phyloP scores from a whole-genome alignment of 108 stramenopile genomes.

The Conticribra guillardii region DNA sequence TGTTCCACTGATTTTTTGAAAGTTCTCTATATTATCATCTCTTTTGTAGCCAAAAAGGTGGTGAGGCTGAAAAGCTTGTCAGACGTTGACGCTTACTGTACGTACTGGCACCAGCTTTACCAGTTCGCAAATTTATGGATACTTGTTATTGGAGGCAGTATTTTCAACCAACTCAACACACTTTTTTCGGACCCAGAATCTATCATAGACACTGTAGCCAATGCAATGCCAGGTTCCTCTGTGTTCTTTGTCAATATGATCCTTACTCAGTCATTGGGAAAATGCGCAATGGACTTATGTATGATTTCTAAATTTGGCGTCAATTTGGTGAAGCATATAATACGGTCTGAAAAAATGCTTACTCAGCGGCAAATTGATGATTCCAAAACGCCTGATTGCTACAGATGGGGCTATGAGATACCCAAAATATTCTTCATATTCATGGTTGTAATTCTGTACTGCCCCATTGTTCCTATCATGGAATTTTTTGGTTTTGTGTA shows the following conservation, averaged over 20 bases:
- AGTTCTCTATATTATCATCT: not conserved
- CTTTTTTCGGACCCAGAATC: conserved; percentile 27
- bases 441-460: conserved; percentile 25
- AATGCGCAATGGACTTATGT: conserved; percentile 44
- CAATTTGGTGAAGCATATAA: conserved; percentile 19
- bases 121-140: conserved; percentile 64
- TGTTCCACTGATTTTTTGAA: not conserved
- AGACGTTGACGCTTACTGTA: conserved; percentile 54
- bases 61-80: conserved; percentile 36
- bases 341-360: conserved; percentile 23
- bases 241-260: conserved; percentile 53
- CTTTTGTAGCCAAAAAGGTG: conserved; percentile 32
- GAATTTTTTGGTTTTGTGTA: conserved; percentile 28
- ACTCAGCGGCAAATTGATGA: conserved; percentile 50
- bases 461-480: conserved; percentile 41
- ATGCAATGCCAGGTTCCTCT: conserved; percentile 40
- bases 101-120: conserved; percentile 46
- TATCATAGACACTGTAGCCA: conserved; percentile 39
- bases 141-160: conserved; percentile 54
- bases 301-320: conserved; percentile 31
- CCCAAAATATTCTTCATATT: conserved; percentile 34
- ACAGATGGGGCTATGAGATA: conserved; percentile 42
- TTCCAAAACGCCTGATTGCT: conserved; percentile 16
- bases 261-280: conserved; percentile 24
- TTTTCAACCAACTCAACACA: conserved; percentile 45